Conservation (phyloP, 768 basidiomycete genomes). For the Suillus clintonianus region DNA sequence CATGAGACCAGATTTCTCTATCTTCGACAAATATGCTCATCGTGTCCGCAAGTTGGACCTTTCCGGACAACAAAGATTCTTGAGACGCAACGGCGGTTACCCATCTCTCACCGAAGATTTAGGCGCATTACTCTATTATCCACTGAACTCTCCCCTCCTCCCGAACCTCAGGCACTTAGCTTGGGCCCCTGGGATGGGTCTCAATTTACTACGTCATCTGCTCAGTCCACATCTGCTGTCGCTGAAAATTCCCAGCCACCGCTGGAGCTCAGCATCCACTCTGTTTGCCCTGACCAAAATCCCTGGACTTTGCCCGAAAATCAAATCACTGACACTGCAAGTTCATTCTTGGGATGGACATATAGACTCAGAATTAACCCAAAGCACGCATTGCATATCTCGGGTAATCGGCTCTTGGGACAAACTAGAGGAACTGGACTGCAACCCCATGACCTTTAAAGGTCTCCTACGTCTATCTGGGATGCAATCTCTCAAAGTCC, state of each 20-base stretch:
- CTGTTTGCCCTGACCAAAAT: conserved; percentile 1
- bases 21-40: conserved; percentile 1
- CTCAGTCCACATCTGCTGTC: conserved; percentile 1
- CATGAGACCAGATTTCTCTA: background rate
- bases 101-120: background rate
- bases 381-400: background rate
- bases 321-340: background rate
- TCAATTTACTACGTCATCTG: conserved; percentile 1
- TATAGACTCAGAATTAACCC: background rate
- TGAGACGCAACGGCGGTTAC: background rate
- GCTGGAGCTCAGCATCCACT: background rate
- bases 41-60: background rate
- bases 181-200: background rate
- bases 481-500: background rate
- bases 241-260: background rate
- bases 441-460: background rate
- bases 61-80: background rate
- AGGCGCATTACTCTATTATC: conserved; percentile 1
- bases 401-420: background rate
- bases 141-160: background rate
- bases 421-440: conserved; percentile 2
- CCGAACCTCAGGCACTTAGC: conserved; percentile 1
- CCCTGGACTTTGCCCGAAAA: background rate
- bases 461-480: background rate
- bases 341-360: background rate